Evolutionary conservation across 805 yeast species (phyloP), one percentile per base, ranked within the genome.

Genomic region (Komagataella pastoris): DNA sequence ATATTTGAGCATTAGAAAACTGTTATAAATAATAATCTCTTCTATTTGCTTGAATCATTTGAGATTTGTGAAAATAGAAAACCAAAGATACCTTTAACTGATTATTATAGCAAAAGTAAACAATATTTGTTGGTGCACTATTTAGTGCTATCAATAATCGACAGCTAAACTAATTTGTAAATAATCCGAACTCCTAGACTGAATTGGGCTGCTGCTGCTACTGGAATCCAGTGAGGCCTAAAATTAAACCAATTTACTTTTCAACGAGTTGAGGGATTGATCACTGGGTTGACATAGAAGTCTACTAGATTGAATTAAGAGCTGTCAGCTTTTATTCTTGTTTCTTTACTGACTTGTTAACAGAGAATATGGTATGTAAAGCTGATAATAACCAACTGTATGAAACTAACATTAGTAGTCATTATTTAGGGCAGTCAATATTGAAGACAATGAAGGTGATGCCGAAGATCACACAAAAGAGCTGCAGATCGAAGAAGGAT

Each of bases 401-500:
- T 18, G 7, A 21, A 45, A 49, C 47, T 49, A 21, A 49, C 50
- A 17, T 18, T 10, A 54, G 53, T 3, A 72, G 83, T 83, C 90
- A 19, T 70, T 81, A 2, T 90, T 91, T 64, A 74, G 82, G 36
- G 95, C 98, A 1, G 73, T 90, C 47, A 91, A 91, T 60, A 67
- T 83, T 48, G 77, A 77, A 46, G 91, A 85, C 52, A 95, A 86
- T 60, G 87, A 85, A 50, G 70, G 78, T 43, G 91, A 87, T 56
- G 85, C 83, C 40, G 96, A 90, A 56, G 91, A 88, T 56, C 96
- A 89, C 60, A 85, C 97, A 1, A 72, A 96, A 49, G 99, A 93
- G 62, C 70, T 91, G 21, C 97, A 91, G 67, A 75, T 82, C 18
- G 98, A 93, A 64, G 86, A 85, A 60, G 93, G 96, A 3, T 83